Percentiles rank a stretch among this genome's conserved stretches.
phyloP scores from a whole-genome alignment of 192 early-diverging fungal genomes.

The Cladochytrium replicatum region DNA sequence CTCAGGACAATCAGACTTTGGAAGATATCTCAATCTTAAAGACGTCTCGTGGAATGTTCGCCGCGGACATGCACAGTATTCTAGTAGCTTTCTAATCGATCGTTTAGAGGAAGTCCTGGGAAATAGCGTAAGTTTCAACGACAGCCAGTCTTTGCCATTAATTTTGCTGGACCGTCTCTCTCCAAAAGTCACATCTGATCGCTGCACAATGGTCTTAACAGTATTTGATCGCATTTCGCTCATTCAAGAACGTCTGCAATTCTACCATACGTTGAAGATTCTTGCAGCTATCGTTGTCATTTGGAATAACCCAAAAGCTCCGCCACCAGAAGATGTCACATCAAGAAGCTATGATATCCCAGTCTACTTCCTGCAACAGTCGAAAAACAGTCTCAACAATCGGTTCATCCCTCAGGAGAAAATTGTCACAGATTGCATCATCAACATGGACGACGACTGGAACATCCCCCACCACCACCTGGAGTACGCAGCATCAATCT shows the following conservation, averaged over 20 bases:
- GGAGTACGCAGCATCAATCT: conserved; percentile 12
- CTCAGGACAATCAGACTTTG: no score
- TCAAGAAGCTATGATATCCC: conserved; percentile 15
- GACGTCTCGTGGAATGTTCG: no score
- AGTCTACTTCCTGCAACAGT: conserved; percentile 12
- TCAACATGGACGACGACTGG: conserved; percentile 29
- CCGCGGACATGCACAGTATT: no score
- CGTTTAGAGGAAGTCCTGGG: no score
- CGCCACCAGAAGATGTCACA: conserved; percentile 9
- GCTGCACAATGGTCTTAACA: conserved; percentile 22
- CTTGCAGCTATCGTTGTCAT: conserved; percentile 18
- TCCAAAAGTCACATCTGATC: no score
- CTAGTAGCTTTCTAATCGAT: no score
- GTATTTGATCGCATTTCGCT: conserved; percentile 13
- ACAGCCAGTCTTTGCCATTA: no score
- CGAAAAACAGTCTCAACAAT: conserved; percentile 18
- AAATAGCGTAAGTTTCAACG: no score
- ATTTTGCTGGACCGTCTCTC: no score
- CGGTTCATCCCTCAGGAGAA: conserved; percentile 18
- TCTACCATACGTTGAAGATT: conserved; percentile 15
- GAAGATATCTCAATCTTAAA: no score
- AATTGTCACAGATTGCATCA: conserved; percentile 22
- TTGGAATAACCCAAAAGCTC: conserved; percentile 20
- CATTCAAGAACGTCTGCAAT: conserved; percentile 6
- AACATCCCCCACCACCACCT: conserved; percentile 21